A percentile compares a stretch with the other conserved stretches of the same genome.
Evolutionary conservation across 2,329 filamentous ascomycete species (phyloP).

Genomic region (Fusarium kyushuense): DNA sequence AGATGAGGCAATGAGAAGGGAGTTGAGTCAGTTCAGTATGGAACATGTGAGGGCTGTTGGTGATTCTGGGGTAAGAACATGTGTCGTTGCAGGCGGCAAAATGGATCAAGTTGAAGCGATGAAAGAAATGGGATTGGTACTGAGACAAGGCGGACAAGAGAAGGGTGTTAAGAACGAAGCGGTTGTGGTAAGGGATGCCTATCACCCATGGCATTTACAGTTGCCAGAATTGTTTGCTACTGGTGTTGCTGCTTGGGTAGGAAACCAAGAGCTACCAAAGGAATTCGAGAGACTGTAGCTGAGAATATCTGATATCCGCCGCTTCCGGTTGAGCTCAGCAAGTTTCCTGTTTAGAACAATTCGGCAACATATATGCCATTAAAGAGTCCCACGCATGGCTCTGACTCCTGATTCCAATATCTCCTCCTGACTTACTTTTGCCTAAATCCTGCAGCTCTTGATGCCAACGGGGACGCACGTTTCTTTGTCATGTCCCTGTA

Average conservation of each 20-base stretch:
- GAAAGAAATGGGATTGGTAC: slow-evolving; percentile 9
- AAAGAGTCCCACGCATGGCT: no score
- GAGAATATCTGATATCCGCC: neutral
- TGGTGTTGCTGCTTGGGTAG: slow-evolving; percentile 21
- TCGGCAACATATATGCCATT: no score
- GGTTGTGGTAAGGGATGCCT: slow-evolving; percentile 23
- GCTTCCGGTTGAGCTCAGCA: neutral
- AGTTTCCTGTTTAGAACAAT: neutral
- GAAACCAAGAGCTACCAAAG: neutral
- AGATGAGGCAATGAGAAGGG: neutral
- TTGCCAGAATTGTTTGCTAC: slow-evolving; percentile 28
- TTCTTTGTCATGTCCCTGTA: no score
- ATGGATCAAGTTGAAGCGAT: slow-evolving; percentile 30
- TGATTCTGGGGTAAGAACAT: slow-evolving; percentile 21
- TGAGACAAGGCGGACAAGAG: neutral
- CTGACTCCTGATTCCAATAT: no score
- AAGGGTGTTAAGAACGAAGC: slow-evolving; percentile 12
- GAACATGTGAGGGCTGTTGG: slow-evolving; percentile 4
- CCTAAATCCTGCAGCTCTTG: no score
- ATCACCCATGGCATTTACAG: slow-evolving; percentile 36
- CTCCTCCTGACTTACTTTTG: no score
- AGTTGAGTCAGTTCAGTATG: slow-evolving; percentile 12
- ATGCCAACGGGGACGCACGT: no score
- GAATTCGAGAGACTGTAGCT: slow-evolving; percentile 14
- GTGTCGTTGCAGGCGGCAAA: slow-evolving; percentile 26